These are phyloP conservation scores for Colletotrichum truncatum DNA, from an alignment of 2,329 filamentous ascomycete genomes.

Conservation along the genomic window DNA sequence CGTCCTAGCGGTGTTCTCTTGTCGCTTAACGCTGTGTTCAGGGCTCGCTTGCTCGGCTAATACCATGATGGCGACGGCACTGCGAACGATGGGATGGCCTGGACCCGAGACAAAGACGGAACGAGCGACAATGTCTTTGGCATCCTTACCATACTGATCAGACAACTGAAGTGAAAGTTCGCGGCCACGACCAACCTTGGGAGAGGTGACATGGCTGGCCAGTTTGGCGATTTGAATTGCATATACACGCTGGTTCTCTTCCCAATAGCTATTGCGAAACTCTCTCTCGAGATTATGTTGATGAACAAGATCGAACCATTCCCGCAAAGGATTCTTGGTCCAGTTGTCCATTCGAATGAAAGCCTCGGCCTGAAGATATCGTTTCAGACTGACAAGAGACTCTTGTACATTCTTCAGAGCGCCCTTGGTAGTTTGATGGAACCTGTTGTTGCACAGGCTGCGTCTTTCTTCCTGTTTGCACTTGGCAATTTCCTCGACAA, in stretches of 20 bases:
- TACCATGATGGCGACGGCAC: conserved; percentile 24
- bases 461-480: not conserved
- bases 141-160: not conserved
- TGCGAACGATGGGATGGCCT: conserved; percentile 15
- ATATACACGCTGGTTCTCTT: conserved; percentile 1
- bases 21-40: not conserved
- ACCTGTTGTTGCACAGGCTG: not conserved
- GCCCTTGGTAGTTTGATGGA: not conserved
- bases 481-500: not conserved
- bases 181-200: not conserved
- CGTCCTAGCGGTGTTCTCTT: not conserved
- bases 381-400: not conserved
- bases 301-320: conserved; percentile 17
- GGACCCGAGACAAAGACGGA: conserved; percentile 6
- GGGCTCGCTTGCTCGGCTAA: not conserved
- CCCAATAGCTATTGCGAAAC: conserved; percentile 17
- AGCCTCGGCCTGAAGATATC: conserved; percentile 14
- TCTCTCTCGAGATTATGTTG: not conserved
- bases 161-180: not conserved
- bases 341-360: conserved; percentile 19
- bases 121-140: conserved; percentile 11
- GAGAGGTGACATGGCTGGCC: not conserved
- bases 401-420: conserved; percentile 1
- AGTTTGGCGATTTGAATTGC: not conserved
- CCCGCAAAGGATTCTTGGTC: not conserved